Evolutionary conservation across 331 rosid species (phyloP).

Genomic region (Ulmus americana): DNA sequence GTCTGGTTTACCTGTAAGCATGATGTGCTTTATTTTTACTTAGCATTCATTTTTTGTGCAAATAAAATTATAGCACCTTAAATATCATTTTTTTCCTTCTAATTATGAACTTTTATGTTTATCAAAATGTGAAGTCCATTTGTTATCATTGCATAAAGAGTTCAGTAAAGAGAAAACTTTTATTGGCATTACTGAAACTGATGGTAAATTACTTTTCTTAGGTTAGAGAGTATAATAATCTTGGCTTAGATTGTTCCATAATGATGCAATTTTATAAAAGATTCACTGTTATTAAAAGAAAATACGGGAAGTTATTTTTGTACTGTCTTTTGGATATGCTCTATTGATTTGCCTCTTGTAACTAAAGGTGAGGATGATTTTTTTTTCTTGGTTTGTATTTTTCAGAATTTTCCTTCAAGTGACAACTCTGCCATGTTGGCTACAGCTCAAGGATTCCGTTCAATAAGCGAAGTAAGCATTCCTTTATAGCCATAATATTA

Average conservation of each 20-base stretch:
- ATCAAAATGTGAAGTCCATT: background rate
- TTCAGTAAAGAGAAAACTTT: background rate
- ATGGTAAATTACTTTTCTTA: background rate
- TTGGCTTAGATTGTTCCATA: background rate
- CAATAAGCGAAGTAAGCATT: conserved; percentile 46
- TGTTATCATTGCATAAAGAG: background rate
- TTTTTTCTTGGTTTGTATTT: conserved; percentile 20
- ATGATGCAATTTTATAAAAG: background rate
- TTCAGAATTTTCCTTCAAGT: conserved; percentile 64
- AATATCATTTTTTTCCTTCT: background rate
- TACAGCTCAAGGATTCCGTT: conserved; percentile 71
- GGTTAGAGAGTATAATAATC: background rate
- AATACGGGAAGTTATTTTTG: background rate
- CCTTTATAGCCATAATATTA: background rate
- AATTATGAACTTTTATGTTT: background rate
- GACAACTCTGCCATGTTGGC: conserved; percentile 56
- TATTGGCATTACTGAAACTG: background rate
- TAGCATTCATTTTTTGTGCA: conserved; percentile 1
- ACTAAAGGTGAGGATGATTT: background rate
- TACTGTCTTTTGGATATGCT: background rate
- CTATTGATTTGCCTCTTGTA: background rate
- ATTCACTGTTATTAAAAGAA: background rate
- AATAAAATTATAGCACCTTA: background rate
- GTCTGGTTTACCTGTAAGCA: conserved; percentile 65
- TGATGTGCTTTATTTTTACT: conserved; percentile 21